Evolutionary conservation across 2,329 filamentous ascomycete species (phyloP).

Genomic region (Zymoseptoria ardabiliae): DNA sequence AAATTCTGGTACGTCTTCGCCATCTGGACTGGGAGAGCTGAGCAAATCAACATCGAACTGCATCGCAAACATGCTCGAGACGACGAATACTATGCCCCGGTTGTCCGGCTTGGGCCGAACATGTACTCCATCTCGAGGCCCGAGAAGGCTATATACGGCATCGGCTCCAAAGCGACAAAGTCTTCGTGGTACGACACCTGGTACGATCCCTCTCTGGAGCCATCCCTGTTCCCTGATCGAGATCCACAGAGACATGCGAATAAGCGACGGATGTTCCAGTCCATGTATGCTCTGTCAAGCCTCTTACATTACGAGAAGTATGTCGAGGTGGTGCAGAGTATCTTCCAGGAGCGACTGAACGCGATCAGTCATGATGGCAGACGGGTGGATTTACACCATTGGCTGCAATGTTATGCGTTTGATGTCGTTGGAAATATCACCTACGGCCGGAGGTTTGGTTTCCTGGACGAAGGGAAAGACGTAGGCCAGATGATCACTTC

Average conservation of each 20-base stretch:
- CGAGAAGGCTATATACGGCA: slow-evolving; percentile 17
- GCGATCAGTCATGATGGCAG: slow-evolving; percentile 8
- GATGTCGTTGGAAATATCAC: slow-evolving; percentile 36
- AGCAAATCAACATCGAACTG: slow-evolving; percentile 18
- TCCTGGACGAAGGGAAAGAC: slow-evolving; percentile 32
- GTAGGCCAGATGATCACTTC: slow-evolving; percentile 17
- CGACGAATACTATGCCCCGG: slow-evolving; percentile 12
- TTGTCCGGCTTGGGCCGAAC: slow-evolving; percentile 21
- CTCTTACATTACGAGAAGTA: slow-evolving; percentile 18
- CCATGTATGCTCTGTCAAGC: slow-evolving; percentile 19
- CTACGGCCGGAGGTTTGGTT: slow-evolving; percentile 29
- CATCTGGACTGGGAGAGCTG: slow-evolving; percentile 15
- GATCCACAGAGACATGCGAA: slow-evolving; percentile 15
- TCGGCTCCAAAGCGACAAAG: slow-evolving; percentile 21
- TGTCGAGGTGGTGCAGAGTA: slow-evolving; percentile 12
- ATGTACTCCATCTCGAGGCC: slow-evolving; percentile 13
- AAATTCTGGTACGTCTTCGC: slow-evolving; percentile 17
- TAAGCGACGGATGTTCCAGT: slow-evolving; percentile 15
- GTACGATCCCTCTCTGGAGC: slow-evolving; percentile 10
- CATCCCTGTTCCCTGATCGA: slow-evolving; percentile 12
- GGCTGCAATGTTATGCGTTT: slow-evolving; percentile 34
- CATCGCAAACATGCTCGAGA: slow-evolving; percentile 14
- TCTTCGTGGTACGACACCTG: slow-evolving; percentile 15
- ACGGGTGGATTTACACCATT: slow-evolving; percentile 16
- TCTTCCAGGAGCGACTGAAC: slow-evolving; percentile 11